These are phyloP conservation scores for Penicillium riverlandense DNA, from an alignment of 495 filamentous ascomycete species.

Conservation along the genomic window DNA sequence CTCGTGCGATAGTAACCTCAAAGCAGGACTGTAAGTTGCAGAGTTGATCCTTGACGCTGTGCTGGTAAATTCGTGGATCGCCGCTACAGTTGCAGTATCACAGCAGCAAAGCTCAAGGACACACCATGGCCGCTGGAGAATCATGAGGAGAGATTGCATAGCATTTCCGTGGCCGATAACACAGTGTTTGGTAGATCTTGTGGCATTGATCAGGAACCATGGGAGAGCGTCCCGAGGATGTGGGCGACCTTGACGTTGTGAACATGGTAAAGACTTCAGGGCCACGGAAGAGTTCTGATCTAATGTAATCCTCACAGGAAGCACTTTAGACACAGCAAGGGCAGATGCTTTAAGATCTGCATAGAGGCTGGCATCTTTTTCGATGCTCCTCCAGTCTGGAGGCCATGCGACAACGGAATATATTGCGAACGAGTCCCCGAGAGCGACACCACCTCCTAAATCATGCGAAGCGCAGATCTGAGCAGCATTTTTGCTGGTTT, in stretches of 20 bases:
- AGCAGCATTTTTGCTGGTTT: background rate
- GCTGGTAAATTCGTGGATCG: constrained; percentile 1
- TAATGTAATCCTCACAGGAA: background rate
- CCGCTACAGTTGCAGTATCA: constrained; percentile 3
- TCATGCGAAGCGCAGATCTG: constrained; percentile 4
- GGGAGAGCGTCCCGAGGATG: constrained; percentile 1
- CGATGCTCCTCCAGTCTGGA: background rate
- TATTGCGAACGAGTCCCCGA: constrained; percentile 3
- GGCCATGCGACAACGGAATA: constrained; percentile 6
- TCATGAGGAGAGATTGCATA: constrained; percentile 7
- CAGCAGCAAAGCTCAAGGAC: constrained; percentile 16
- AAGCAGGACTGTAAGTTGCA: constrained; percentile 4
- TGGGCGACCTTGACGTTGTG: background rate
- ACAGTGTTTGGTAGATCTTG: constrained; percentile 9
- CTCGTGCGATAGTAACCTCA: constrained; percentile 7
- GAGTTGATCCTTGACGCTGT: constrained; percentile 2
- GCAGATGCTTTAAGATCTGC: background rate
- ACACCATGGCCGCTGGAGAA: constrained; percentile 18
- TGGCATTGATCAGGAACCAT: constrained; percentile 14
- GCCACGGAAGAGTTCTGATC: background rate
- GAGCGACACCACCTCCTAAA: constrained; percentile 1
- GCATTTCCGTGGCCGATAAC: constrained; percentile 5
- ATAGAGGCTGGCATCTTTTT: background rate
- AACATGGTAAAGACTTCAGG: constrained; percentile 1
- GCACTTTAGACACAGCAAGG: background rate